Evolutionary conservation across 208 protist species (phyloP).

Genomic region (Acanthamoeba polyphaga): DNA sequence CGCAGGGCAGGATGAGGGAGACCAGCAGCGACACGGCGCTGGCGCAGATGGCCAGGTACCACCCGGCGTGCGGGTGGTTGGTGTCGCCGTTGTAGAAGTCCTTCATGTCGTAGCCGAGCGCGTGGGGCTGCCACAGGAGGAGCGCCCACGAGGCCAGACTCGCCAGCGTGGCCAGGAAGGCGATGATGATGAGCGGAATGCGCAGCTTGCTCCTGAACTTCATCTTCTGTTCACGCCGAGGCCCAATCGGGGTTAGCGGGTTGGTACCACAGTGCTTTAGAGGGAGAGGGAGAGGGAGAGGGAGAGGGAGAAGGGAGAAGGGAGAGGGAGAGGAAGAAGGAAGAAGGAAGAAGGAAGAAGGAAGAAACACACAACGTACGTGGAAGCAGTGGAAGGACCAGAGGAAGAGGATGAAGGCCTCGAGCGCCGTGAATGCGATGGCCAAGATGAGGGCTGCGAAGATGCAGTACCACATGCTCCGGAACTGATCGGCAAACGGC

Average conservation of each 20-base stretch:
- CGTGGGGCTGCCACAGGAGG: not conserved
- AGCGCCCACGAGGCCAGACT: not conserved
- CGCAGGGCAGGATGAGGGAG: not conserved
- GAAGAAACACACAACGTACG: not conserved
- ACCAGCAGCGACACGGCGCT: not conserved
- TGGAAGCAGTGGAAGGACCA: slow-evolving; percentile 4
- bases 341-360: not conserved
- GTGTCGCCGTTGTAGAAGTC: not conserved
- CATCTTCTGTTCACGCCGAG: not conserved
- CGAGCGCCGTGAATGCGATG: not conserved
- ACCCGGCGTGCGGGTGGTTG: not conserved
- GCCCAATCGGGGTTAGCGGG: too few relatives aligned
- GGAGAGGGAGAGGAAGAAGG: too few relatives aligned
- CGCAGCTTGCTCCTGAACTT: slow-evolving; percentile 37
- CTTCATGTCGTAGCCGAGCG: not conserved
- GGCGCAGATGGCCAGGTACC: not conserved
- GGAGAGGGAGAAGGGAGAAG: not conserved
- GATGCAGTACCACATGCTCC: slow-evolving; percentile 20
- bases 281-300: not conserved
- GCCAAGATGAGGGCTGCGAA: not conserved
- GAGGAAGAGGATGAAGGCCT: slow-evolving; percentile 1
- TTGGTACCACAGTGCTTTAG: not conserved
- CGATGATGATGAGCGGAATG: not conserved
- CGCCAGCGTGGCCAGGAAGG: not conserved
- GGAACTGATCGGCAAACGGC: not conserved